These are phyloP conservation scores for Fagus sylvatica DNA, from an alignment of 306 rosid species.

Conservation along the genomic window DNA sequence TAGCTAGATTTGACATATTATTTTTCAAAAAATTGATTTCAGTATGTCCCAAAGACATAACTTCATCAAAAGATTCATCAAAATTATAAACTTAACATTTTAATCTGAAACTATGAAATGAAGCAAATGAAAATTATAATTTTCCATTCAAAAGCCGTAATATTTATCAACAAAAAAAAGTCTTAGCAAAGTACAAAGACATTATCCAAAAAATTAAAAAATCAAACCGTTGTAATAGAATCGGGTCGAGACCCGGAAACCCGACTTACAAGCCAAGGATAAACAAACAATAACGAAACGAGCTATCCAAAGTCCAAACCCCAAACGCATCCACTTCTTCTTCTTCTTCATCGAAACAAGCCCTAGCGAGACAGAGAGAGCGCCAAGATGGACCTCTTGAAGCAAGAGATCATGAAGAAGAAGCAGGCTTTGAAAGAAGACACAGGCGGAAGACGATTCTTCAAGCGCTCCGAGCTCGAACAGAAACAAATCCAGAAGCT, in stretches of 20 bases:
- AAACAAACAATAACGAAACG: no score
- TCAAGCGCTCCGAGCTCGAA: conserved; percentile 95
- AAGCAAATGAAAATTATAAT: no score
- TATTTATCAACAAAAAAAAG: no score
- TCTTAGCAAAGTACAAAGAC: no score
- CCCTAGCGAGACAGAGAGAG: conserved; percentile 27
- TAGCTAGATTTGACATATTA: conserved; percentile 85
- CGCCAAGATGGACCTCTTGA: conserved; percentile 78
- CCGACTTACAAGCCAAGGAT: no score
- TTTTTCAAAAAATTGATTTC: conserved; percentile 85
- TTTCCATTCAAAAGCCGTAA: no score
- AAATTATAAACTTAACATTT: conserved; percentile 82
- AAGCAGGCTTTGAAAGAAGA: conserved; percentile 70
- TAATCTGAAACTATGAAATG: no score
- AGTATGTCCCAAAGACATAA: conserved; percentile 64
- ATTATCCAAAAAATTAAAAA: no score
- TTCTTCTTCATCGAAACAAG: not conserved
- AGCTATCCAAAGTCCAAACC: no score
- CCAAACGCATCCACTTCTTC: not conserved
- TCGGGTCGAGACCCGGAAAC: no score
- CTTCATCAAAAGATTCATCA: conserved; percentile 93
- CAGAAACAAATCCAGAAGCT: conserved; percentile 80
- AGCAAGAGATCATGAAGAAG: conserved; percentile 78
- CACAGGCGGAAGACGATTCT: conserved; percentile 77
- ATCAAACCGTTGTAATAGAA: no score